Evolutionary conservation across 78 protist species (phyloP).

Genomic region (Mastigamoeba balamuthi): DNA sequence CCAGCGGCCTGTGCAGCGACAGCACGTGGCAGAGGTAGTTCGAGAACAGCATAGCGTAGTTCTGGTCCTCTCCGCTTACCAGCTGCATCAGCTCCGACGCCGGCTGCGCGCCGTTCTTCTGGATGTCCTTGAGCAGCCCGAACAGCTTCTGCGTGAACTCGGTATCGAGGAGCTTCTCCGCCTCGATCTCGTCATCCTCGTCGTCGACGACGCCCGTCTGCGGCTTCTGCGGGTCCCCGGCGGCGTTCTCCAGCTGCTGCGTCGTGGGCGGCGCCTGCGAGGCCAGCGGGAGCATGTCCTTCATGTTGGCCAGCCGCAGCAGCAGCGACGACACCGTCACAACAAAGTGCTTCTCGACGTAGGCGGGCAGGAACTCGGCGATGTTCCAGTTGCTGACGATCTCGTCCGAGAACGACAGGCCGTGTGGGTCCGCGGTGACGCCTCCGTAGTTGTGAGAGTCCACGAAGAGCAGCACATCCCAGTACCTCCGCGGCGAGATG

Average conservation of each 20-base stretch:
- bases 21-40: slow-evolving; percentile 45
- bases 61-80: background rate
- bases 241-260: no score
- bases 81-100: no score
- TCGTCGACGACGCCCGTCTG: no score
- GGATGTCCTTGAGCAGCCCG: slow-evolving; percentile 3
- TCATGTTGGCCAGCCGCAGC: no score
- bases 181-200: no score
- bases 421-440: background rate
- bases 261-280: no score
- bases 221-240: no score
- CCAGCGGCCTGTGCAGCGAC: slow-evolving; percentile 14
- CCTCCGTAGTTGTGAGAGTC: slow-evolving; percentile 63
- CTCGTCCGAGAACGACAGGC: background rate
- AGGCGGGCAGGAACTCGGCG: slow-evolving; percentile 2
- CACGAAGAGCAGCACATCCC: slow-evolving; percentile 58
- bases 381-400: slow-evolving; percentile 25
- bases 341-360: no score
- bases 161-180: no score
- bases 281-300: no score
- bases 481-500: slow-evolving; percentile 14
- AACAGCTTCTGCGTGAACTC: no score
- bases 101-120: background rate
- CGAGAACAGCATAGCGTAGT: slow-evolving; percentile 20
- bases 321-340: no score